Percentiles rank a stretch among this genome's conserved stretches.
Conservation (phyloP, 768 basidiomycete genomes). For the Trametes elegans region DNA sequence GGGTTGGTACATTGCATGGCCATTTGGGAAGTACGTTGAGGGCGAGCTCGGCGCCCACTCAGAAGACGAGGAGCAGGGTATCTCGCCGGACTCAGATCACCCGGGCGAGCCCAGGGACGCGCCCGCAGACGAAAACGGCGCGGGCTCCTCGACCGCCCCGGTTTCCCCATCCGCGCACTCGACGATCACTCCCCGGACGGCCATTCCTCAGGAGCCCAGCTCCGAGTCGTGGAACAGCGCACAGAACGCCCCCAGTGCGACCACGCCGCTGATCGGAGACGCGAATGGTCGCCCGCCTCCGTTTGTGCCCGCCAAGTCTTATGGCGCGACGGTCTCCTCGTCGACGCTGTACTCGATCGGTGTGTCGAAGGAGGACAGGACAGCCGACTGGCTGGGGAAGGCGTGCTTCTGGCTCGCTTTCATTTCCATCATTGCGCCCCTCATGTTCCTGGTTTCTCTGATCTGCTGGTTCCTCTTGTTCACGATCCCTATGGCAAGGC, state of each 20-base stretch:
- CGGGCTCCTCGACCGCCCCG: constrained; percentile 18
- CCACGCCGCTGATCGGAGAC: constrained; percentile 44
- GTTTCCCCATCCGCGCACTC: constrained; percentile 39
- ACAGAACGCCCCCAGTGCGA: constrained; percentile 38
- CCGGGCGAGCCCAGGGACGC: constrained; percentile 32
- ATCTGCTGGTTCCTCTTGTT: constrained; percentile 95
- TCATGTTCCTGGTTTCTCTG: constrained; percentile 83
- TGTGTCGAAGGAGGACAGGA: constrained; percentile 19
- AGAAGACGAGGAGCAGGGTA: constrained; percentile 35
- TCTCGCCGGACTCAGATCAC: background rate
- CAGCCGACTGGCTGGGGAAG: constrained; percentile 60
- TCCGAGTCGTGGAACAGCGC: constrained; percentile 42
- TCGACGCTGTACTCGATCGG: constrained; percentile 28
- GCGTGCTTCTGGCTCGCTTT: constrained; percentile 82
- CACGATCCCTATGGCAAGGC: constrained; percentile 97
- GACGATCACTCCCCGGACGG: constrained; percentile 42
- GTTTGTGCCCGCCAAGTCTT: constrained; percentile 50
- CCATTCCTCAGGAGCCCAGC: constrained; percentile 33
- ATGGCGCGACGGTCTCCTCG: constrained; percentile 52
- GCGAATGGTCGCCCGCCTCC: constrained; percentile 20
- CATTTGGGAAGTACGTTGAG: constrained; percentile 98
- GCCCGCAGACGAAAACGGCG: constrained; percentile 34
- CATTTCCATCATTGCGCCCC: constrained; percentile 76
- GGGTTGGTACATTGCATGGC: constrained; percentile 97
- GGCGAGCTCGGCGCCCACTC: constrained; percentile 51